phyloP scores from a whole-genome alignment of 2,329 filamentous ascomycete genomes.

The Coniella vitis region DNA sequence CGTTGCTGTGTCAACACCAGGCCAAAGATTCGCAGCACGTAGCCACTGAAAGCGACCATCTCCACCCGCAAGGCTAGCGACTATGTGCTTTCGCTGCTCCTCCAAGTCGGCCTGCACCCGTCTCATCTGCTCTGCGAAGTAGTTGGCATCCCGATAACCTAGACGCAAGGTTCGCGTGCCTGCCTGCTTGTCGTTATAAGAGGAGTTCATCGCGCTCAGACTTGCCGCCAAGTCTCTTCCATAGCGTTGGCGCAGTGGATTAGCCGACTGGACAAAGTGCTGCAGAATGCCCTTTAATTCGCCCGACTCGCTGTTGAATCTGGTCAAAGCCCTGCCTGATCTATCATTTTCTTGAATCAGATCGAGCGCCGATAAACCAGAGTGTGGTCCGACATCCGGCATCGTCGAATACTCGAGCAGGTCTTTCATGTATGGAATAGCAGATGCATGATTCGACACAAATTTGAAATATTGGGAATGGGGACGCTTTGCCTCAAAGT shows the following conservation, averaged over 20 bases:
- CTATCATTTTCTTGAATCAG: neutral
- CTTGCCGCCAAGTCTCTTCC: neutral
- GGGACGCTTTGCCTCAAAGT: neutral
- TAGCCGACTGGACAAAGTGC: neutral
- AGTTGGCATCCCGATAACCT: neutral
- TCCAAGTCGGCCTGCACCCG: neutral
- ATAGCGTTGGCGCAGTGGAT: neutral
- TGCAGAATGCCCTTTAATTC: neutral
- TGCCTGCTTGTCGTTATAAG: neutral
- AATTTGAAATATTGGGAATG: neutral
- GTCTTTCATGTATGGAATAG: neutral
- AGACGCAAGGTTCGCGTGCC: neutral
- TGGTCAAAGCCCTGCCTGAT: neutral
- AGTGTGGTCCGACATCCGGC: neutral
- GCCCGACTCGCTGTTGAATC: neutral
- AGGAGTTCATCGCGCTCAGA: neutral
- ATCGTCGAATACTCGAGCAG: neutral
- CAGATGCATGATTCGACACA: neutral
- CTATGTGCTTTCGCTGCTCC: neutral
- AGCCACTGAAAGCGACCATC: slow-evolving; percentile 31
- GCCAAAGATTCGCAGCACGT: slow-evolving; percentile 35
- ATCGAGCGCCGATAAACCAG: neutral
- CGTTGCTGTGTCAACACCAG: slow-evolving; percentile 32
- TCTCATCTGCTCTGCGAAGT: neutral
- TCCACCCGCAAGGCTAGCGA: neutral